Evolutionary conservation across 768 basidiomycete species (phyloP), one percentile per base, ranked within the genome.

Genomic region (Roridomyces roridus): DNA sequence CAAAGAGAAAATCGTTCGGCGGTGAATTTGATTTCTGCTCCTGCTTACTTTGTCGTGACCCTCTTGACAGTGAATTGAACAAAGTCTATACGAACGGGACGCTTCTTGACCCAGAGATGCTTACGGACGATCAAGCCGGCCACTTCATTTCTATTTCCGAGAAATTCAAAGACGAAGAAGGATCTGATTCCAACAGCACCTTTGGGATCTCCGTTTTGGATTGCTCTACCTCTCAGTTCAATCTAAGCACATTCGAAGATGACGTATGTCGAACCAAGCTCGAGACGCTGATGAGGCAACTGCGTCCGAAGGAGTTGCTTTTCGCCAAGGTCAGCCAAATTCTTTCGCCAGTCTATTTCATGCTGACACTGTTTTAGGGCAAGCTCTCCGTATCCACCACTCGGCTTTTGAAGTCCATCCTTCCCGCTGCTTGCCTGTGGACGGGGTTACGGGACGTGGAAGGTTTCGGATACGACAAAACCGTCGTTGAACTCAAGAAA

Each of bases 41-140:
- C 1, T 51, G 15, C 6, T 42, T 23, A 35, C 21, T 15, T 17
- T 20, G 21, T 21, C 43, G 15, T 11, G 11, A 34, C 31, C 24
- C 28, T 54, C 12, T 54, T 63, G 26, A 42, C 67, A 90, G 90
- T 44, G 97, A 96, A 66, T 80, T 99, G 46, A 92, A 92, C 72
- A 96, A 96, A 77, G 94, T 99, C 40, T 92, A 96, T 69, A 99
- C 97, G 0, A 93, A 93, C 47, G 97, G 97, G 3, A 99, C 97
- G 0, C 86, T 98, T 23, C 89, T 98, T 43, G 97, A 99, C 64
- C 87, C 87, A 11, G 86, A 89, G 42, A 86, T 96, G 52, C 80
- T 98, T 28, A 89, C 84, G 1, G 93, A 97, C 55, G 97, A 98
- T 59, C 91, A 98, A 72, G 92, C 94, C 0, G 94, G 92, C 5